Evolutionary conservation across 2,329 filamentous ascomycete genomes (phyloP), one percentile per base, ranked within the genome.

Genomic region (Metarhizium sp.): DNA sequence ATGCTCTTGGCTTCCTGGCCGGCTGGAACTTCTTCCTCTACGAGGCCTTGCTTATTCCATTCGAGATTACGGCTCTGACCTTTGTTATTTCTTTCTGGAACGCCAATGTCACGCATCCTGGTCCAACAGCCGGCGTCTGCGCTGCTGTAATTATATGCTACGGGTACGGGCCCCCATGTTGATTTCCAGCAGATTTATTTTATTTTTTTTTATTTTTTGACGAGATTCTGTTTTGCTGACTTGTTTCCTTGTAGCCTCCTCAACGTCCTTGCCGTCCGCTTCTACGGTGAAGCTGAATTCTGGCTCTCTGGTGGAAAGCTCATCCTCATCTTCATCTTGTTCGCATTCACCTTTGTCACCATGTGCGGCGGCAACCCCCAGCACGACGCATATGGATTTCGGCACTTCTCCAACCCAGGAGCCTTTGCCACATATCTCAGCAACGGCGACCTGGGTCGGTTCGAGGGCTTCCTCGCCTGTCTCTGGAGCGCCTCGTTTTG

Each of bases 321-420:
- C 38, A 67, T 87, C 25, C 74, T 88, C 50, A 86, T 86, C 60
- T 72, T 84, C 55, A 81, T 83, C 13, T 73, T 88, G 51, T 85
- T 90, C 66, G 70, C 76, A 62, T 90, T 86, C 69, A 90, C 88
- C n/a, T 87, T 92, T 64, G 77, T 92, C 62, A 84, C 82, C 50
- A 90, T 90, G 85, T 75, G 89, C 10, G 88, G 87, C 42, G 88
- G 86, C 25, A 91, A 91, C 61, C 88, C 88, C 0, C 67, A 82
- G 6, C 73, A 80, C 50, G 84, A 87, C 61, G 75, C 82, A 2
- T 88, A 84, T 63, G 86, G 86, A n/a, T 90, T 90, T 65, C 76
- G 85, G 18, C 82, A 84, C 64, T 87, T 84, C 84, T 76, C 74
- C 6, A 62, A 63, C 50, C 64, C 69, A 2, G 67, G 65, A 34